Evolutionary conservation across 1,284 basidiomycete genomes (phyloP), one percentile per base, ranked within the genome.

Genomic region (Trichosporon sp.): DNA sequence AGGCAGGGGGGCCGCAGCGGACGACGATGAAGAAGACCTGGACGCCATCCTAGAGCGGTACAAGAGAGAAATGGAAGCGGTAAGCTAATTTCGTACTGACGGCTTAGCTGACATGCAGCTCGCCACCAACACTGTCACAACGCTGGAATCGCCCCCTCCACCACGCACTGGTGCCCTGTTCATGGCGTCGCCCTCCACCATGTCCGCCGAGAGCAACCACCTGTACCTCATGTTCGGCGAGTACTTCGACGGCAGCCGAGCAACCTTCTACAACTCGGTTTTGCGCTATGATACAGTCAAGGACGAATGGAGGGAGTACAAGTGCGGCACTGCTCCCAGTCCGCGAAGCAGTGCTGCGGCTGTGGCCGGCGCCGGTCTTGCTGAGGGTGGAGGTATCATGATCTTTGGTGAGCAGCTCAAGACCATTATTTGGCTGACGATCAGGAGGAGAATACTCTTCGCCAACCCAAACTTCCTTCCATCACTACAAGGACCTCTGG

Each of bases 271-370:
- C 60, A 70, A 67, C 29, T 71, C 68, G 0, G 72, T 68, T 21
- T 68, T 75, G 67, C 71, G 72, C 12, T 71, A 74, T 31, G 71
- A 74, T 38, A 65, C 73, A 21, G 64, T 34, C 38, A 74, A 90
- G 88, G 89, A 93, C 74, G 92, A 95, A 85, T 94, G 92, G 92
- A 86, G 91, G 9, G 89, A 89, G 76, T 94, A 92, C 75, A 87
- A 92, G 47, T 92, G 91, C 0, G 89, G 89, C 15, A 92, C 88
- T 0, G 92, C 90, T 72, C 93, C 93, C 0, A 91, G 91, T 0
- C 93, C 93, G 0, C 85, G 93, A 32, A 92, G 91, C 13, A 92
- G 92, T 0, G 93, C 95, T 79, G 90, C 91, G 8, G 89, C 91
- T 5, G 90, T 90, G 13, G 87, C 88, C 0, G 88, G 88, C 7